Base-by-base conservation (phyloP, 805 yeast species). In the Candida rishiriensis region DNA sequence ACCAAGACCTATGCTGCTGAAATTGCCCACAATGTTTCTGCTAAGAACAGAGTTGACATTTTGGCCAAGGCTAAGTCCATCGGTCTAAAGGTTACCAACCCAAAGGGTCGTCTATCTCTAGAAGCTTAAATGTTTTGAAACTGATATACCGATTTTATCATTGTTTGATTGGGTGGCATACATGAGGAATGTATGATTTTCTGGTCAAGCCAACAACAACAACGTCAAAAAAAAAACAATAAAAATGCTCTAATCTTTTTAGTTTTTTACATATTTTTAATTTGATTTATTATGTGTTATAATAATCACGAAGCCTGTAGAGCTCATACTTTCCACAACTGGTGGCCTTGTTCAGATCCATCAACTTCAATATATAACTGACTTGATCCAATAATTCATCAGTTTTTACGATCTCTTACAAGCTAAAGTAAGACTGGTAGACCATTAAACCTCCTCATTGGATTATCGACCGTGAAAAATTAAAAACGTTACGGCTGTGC, bases 1-100 rank as follows among this genome's bases (percentile, higher is more conserved):
- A 84, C 96, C 78, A 88, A 86, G 82, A 79, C 96, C 65, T 93
- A 88, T 77, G 99, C 99, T 73, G 99, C 99, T 73, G 99, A 93
- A 83, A 93, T 93, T 68, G 96, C 98, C 65, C 97, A 88, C 90
- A 88, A 85, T 75, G 93, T 93, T 64, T 90, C 98, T 64, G 88
- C 98, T 64, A 90, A 82, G 81, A 90, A 93, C 93, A 89, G 99
- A 83, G 90, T 90, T 69, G 90, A 78, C 68, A 88, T 93, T 65
- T 81, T 93, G 66, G 84, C 95, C 65, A 89, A 88, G 79, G 99
- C 99, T 68, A 91, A 89, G 85, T 88, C 95, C 73, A 80, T 89
- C 68, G 98, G 98, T 78, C 81, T 93, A 71, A 90, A 89, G 84
- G 97, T 93, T 69, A 93, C 99, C 83, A 93, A 93, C 81, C 95